Evolutionary conservation across 1,284 basidiomycete species (phyloP).

Genomic region (Singerocomus inundabilis): DNA sequence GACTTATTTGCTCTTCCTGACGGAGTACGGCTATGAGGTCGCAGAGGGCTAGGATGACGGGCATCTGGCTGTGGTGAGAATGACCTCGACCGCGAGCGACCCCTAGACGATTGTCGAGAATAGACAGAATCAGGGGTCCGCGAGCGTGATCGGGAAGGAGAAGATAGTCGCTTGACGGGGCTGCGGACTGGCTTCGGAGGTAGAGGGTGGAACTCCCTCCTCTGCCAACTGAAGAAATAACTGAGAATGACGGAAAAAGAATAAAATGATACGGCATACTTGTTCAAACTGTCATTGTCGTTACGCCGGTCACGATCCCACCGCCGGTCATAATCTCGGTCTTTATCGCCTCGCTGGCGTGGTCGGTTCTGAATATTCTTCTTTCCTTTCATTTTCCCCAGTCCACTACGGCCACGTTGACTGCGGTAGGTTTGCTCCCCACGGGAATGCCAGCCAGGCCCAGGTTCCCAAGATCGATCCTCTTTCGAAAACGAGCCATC

Average conservation of each 20-base stretch:
- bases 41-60: slow-evolving; percentile 46
- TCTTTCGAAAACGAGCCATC: slow-evolving; percentile 31
- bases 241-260: not conserved
- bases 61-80: slow-evolving; percentile 54
- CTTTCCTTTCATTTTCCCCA: slow-evolving; percentile 37
- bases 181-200: slow-evolving; percentile 35
- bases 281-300: slow-evolving; percentile 66
- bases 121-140: slow-evolving; percentile 63
- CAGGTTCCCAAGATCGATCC: slow-evolving; percentile 64
- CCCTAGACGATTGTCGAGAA: slow-evolving; percentile 62
- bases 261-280: slow-evolving; percentile 44
- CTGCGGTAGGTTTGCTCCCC: slow-evolving; percentile 37
- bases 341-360: slow-evolving; percentile 52
- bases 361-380: slow-evolving; percentile 43
- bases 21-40: slow-evolving; percentile 37
- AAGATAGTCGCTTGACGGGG: slow-evolving; percentile 35
- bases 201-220: slow-evolving; percentile 42
- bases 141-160: slow-evolving; percentile 54
- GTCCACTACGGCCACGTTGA: slow-evolving; percentile 39
- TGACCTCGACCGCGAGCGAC: slow-evolving; percentile 61
- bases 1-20: slow-evolving; percentile 25
- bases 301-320: slow-evolving; percentile 59
- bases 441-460: slow-evolving; percentile 54
- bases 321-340: slow-evolving; percentile 39
- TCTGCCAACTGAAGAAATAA: slow-evolving; percentile 45